Evolutionary conservation across 306 rosid genomes (phyloP), one percentile per base, ranked within the genome.

Genomic region (Quercus variabilis): DNA sequence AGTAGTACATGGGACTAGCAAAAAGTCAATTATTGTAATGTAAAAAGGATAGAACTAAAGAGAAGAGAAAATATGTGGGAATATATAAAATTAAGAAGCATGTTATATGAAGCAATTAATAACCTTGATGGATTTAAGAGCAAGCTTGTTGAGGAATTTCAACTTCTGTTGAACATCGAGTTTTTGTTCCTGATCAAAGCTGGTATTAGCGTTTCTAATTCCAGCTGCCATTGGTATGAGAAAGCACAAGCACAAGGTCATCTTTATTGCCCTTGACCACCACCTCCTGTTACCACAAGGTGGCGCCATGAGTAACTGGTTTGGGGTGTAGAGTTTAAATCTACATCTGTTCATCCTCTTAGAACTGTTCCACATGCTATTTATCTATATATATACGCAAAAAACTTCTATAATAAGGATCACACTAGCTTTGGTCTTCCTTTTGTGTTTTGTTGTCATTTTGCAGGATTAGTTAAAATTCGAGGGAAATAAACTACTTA

Each of bases 71-170:
- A 77, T 74, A 55, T 74, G 33, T 38, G 43, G 28, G 30, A 79
- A 38, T 20, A 26, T 38, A 38, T 6, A 38, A 38, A 38, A 38
- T 38, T 38, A 38, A 38, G 43, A 38, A 38, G 43, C 43, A 2
- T 38, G 43, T 38, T 38, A 38, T 38, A 38, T 38, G 43, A 38
- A 38, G 43, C 43, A 38, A 73, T 15, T 31, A 2, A 26, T 52
- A 70, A 84, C 94, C 92, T 87, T 83, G 51, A 90, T 90, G 76
- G 94, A 75, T 76, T 89, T 90, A 20, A 88, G 79, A 68, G 88
- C 79, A 26, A 85, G 88, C 58, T 79, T 90, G 75, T 90, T 90
- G 78, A 90, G 83, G 35, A 75, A 82, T 84, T 74, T 87, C 88
- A 90, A 64, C 51, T 88, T 88, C 20, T 77, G 74, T 69, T 85